Evolutionary conservation across 1,139 yeast species (phyloP).

Genomic region (Yamadazyma membranifaciens): DNA sequence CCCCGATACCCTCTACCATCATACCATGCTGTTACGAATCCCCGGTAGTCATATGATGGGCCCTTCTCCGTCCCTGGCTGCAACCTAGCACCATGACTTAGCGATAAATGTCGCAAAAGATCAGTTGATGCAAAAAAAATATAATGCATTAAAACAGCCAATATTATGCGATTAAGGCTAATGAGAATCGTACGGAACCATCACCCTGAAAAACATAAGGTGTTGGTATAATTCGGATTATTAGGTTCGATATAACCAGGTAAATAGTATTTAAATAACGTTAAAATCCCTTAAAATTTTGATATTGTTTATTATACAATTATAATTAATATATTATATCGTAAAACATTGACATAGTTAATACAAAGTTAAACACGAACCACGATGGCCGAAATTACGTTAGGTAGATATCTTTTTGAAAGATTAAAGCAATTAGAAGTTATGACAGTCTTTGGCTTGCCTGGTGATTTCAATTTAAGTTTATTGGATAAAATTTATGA

Average conservation of each 20-base stretch:
- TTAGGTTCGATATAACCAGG: too few relatives aligned
- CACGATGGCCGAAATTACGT: conserved; percentile 37
- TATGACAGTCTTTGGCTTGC: conserved; percentile 41
- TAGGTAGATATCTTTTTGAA: conserved; percentile 45
- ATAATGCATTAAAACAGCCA: conserved; percentile 8
- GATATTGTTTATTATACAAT: neutral
- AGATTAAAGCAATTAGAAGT: conserved; percentile 42
- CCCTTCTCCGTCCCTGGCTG: too few relatives aligned
- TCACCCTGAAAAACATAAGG: conserved; percentile 1
- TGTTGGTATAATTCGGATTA: neutral
- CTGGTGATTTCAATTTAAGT: conserved; percentile 41
- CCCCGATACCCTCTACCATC: too few relatives aligned
- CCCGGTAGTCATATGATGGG: too few relatives aligned
- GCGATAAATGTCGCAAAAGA: neutral
- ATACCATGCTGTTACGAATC: too few relatives aligned
- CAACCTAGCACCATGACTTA: too few relatives aligned
- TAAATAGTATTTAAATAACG: neutral
- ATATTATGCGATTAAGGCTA: conserved; percentile 9
- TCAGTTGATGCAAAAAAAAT: conserved; percentile 9
- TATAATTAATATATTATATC: neutral
- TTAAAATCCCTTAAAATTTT: neutral
- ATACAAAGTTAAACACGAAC: neutral
- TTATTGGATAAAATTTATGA: conserved; percentile 40
- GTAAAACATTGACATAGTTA: neutral
- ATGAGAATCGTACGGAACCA: neutral